Conservation (phyloP, 2,329 filamentous ascomycete species). For the Aureobasidium sp. region DNA sequence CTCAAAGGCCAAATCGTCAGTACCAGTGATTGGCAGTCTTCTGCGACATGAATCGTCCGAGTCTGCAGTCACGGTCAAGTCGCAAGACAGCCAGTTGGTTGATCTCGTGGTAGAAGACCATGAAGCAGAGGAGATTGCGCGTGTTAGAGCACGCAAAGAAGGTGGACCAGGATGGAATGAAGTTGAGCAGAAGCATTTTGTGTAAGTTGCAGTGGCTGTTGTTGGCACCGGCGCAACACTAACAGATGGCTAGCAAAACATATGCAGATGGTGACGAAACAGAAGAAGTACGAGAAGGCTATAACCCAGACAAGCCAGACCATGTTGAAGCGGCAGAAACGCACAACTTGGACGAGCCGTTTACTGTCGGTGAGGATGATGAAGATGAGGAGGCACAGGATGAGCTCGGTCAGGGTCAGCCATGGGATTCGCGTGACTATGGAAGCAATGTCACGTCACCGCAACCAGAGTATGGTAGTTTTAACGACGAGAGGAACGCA, state of each 20-base stretch:
- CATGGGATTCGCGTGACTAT: constrained; percentile 37
- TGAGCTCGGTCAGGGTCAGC: constrained; percentile 34
- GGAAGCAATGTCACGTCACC: constrained; percentile 19
- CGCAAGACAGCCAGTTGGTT: constrained; percentile 56
- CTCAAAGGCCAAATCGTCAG: constrained; percentile 26
- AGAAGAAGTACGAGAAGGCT: constrained; percentile 49
- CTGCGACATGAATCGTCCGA: constrained; percentile 44
- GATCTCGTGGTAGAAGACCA: constrained; percentile 61
- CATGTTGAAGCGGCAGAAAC: constrained; percentile 36
- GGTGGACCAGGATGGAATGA: constrained; percentile 55
- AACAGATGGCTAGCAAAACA: constrained; percentile 29
- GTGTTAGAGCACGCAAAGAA: constrained; percentile 56
- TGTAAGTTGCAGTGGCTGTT: constrained; percentile 35
- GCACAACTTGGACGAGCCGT: constrained; percentile 41
- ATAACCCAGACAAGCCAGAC: constrained; percentile 43
- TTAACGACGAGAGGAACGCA: constrained; percentile 36
- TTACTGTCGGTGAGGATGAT: constrained; percentile 37
- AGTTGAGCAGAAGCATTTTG: constrained; percentile 48
- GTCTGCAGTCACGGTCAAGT: constrained; percentile 33
- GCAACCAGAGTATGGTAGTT: constrained; percentile 35
- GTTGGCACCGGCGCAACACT: not conserved
- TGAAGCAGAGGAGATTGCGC: constrained; percentile 55
- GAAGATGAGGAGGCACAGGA: constrained; percentile 29
- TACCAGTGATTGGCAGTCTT: constrained; percentile 33
- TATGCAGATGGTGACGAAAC: constrained; percentile 39